These are phyloP conservation scores for Erigeron canadensis DNA, from an alignment of 129 eudicot genomes.

Conservation along the genomic window DNA sequence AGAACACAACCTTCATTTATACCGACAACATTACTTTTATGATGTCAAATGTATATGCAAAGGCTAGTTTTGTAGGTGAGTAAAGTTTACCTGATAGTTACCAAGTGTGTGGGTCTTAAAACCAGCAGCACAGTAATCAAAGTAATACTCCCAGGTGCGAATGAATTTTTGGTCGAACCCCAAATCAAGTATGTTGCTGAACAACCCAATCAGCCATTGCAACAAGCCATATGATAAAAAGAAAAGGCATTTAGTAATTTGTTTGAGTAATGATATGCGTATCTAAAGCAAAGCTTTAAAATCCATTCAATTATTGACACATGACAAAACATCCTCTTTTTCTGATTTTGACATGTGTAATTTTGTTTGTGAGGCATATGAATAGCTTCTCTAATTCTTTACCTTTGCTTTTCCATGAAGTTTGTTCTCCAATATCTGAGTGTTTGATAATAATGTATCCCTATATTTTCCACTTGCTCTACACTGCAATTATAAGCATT, in stretches of 20 bases:
- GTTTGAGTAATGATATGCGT: no score
- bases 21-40: background rate
- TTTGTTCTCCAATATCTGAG: slow-evolving; percentile 80
- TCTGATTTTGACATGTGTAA: no score
- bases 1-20: slow-evolving; percentile 64
- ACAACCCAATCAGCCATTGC: background rate
- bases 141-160: slow-evolving; percentile 88
- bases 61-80: background rate
- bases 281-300: no score
- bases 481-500: slow-evolving; percentile 42
- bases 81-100: slow-evolving; percentile 60
- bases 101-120: slow-evolving; percentile 74
- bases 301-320: no score
- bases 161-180: slow-evolving; percentile 90
- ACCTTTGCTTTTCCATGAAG: slow-evolving; percentile 72
- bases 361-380: no score
- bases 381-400: background rate
- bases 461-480: slow-evolving; percentile 89
- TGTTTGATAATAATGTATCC: slow-evolving; percentile 84
- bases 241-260: background rate
- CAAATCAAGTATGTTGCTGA: slow-evolving; percentile 58
- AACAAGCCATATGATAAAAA: background rate
- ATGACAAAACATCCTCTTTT: no score
- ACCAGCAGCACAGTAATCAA: slow-evolving; percentile 91
- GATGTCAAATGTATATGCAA: background rate